Base-by-base conservation (phyloP, 2,329 filamentous ascomycete species). In the Xylaria sp. region DNA sequence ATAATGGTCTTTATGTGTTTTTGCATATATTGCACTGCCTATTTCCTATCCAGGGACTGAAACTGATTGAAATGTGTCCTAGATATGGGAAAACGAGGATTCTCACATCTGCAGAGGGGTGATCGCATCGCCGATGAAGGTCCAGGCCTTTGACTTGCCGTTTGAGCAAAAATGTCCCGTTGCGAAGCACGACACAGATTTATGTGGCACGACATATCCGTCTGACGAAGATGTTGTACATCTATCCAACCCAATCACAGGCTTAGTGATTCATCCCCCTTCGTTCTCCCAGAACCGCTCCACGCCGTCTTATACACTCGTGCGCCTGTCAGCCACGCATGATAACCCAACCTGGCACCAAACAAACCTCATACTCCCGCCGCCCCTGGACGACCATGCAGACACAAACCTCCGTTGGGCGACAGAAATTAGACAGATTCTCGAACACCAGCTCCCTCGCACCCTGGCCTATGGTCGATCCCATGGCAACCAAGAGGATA, bases 261-360 rank as follows among this genome's bases (percentile, higher is more conserved):
- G 79, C 76, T 67, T 84, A 7, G 67, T 83, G 10, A 75, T 85
- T 2, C 77, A 79, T 54, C 73, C 75, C 0, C 73, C 74, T 2
- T 69, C 74, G 37, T 63, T 69, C 0, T 62, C 65, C 3, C 69
- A 69, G 13, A 67, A 65, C 7, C 70, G 70, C 0, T 60, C 71
- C 0, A 71, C 72, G 0, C 81, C 82, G 0, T 69, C 75, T 4
- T 85, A 83, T 67, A 80, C 82, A 0, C 73, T 83, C 8, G 75
- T 80, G 35, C 79, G 83, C 16, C 72, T 80, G 39, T 81, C 81
- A 0, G 82, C 79, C 7, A 83, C 81, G 0, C 71, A 76, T 3
- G 76, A 74, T 2, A 83, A 81, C 62, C 67, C 72, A 11, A 75
- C 78, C 64, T 85, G 82, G 82, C 81, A 78, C 61, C 77, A 84